These are phyloP conservation scores for Uromyces viciae-fabae DNA, from an alignment of 1,284 basidiomycete species.

Conservation along the genomic window DNA sequence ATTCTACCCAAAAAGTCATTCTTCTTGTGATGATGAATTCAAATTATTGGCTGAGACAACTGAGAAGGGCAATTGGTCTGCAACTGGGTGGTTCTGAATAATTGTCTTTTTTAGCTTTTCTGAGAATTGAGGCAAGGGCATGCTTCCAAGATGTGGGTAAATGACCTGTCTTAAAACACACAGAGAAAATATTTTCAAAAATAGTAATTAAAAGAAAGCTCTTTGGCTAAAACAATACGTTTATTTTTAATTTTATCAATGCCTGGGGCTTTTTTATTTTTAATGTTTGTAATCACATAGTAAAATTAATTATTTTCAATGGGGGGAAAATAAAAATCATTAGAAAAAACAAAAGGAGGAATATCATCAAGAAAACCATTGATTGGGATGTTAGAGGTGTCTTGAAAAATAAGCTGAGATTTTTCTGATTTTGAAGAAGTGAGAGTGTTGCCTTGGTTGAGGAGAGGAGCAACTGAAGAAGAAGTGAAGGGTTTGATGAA, in stretches of 20 bases:
- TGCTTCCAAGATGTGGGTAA: background rate
- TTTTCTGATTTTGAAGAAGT: background rate
- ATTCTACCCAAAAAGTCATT: background rate
- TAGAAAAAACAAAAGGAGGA: background rate
- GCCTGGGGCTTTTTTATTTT: background rate
- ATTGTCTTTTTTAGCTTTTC: background rate
- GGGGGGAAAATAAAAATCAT: background rate
- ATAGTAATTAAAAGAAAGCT: background rate
- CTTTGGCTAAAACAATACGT: background rate
- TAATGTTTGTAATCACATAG: background rate
- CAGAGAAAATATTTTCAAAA: too few species aligned
- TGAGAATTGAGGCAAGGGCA: background rate
- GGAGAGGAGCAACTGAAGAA: background rate
- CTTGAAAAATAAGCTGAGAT: background rate
- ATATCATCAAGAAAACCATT: background rate
- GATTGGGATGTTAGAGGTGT: background rate
- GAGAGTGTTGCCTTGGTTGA: background rate
- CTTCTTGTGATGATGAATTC: background rate
- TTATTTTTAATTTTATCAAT: background rate
- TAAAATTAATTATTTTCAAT: background rate
- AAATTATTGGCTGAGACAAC: background rate
- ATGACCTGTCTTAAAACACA: background rate
- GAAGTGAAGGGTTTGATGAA: background rate
- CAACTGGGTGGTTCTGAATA: background rate
- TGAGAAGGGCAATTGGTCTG: background rate